Base-by-base conservation (phyloP, 176 grass and related monocot species). In the Dactylis glomerata region DNA sequence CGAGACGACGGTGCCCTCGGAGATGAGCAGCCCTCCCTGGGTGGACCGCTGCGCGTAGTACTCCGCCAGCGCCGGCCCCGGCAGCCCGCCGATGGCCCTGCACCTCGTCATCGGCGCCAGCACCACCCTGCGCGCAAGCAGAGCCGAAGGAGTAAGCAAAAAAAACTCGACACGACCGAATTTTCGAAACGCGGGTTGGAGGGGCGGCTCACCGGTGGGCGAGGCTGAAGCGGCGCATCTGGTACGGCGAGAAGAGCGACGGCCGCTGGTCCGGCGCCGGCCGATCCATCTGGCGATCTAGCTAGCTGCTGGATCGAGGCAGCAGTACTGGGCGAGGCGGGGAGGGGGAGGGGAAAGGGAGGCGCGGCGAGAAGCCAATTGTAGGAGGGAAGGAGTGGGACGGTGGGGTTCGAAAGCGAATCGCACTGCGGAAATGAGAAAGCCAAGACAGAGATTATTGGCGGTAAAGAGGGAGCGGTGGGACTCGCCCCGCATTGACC, bases 91-190 rank as follows among this genome's bases (percentile, higher is more conserved):
- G 75, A 93, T 86, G 30, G 96, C 93, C 68, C 96, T 89, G 86
- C 96, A 98, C 85, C 96, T 72, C 32, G 96, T 98, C 91, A 98
- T 93, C 76, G 96, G 93, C 85, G 91, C 96, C 76, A 95, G 84
- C 54, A 98, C 96, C 76, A 98, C 83, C 84, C 96, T 98, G 78
- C 78, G 23, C 23, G 59, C 20, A 4, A 37, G 23, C 37, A 26
- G 68, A 9, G 33, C 16, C 24, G 72, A 22, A 78, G 20, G 68
- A 9, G 51, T 57, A 19, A 82, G 49, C 27, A 10, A 36, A 80
- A 66, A 84, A 78, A 58, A 73, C 30, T n/a, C 28, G 31, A 69
- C 27, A 10, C 22, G 77, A 23, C 10, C 6, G 5, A 82, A 68
- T 55, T 38, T 36, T 42, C 14, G 37, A 64, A 0, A 19, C 27